Base-by-base conservation (phyloP, 106 monocot species). In the Hemerocallis citrina region DNA sequence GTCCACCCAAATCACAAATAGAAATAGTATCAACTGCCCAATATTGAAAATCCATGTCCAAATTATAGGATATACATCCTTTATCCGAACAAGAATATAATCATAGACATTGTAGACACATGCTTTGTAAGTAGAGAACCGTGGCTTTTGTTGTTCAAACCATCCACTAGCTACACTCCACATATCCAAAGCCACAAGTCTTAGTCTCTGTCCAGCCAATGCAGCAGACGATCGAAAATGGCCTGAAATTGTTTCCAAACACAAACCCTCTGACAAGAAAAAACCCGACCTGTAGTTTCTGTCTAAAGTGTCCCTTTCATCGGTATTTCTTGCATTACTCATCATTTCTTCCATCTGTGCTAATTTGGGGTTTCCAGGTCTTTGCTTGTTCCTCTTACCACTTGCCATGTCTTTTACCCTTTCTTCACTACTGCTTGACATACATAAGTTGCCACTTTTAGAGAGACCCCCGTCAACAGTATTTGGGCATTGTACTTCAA, bases 1-100 rank as follows among this genome's bases (percentile, higher is more conserved):
- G 62, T 87, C 79, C 52, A 96, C 34, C 86, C 89, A 96, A 61
- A 84, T 64, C 66, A 87, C 62, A 4, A 71, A 76, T 9, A 96
- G 69, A 55, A 90, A 65, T 50, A 84, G 34, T 28, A 80, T 33
- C 36, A 96, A 58, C 47, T 81, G 84, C 48, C 84, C 86, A 71
- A 72, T 5, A 32, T 77, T 65, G 4, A 76, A 54, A 59, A 79
- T 47, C 86, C 96, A 79, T 15, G 50, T 55, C 56, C 68, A 46
- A 66, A 87, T 52, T 56, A 83, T 58, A 21, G 90, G 96, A 63
- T 71, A 86, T 7, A 47, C 48, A 71, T 56, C 49, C 59, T 72
- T 73, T 19, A 87, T 61, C 49, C 68, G 78, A 19, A 64, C 34
- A 52, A 50, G 51, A 19, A 69, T 57, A 69, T 72, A 72, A 61